Percentiles rank a stretch among this genome's conserved stretches.
phyloP scores from a whole-genome alignment of 140 eudicot genomes.

The Anethum foeniculum region DNA sequence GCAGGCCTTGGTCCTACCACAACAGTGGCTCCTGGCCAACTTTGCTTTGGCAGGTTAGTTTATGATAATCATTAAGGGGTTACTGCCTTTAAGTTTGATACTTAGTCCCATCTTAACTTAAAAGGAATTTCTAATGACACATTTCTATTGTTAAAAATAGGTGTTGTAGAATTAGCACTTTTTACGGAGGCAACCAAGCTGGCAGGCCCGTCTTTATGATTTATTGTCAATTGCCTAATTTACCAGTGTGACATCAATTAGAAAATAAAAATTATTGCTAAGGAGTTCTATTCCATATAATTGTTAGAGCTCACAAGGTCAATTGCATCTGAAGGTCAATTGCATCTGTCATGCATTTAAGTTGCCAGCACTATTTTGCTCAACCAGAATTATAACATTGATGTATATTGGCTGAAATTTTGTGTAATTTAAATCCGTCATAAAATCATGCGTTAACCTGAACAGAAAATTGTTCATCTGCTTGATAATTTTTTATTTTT shows the following conservation, averaged over 20 bases:
- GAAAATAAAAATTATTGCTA: neutral
- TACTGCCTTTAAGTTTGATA: neutral
- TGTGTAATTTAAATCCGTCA: neutral
- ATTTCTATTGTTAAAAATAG: neutral
- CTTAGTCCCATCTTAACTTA: neutral
- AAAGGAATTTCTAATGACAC: neutral
- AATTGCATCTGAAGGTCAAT: neutral
- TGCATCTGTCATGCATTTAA: neutral
- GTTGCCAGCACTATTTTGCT: neutral
- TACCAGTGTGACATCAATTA: neutral
- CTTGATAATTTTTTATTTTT: neutral
- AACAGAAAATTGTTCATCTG: neutral
- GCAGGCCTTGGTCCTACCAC: constrained; percentile 98
- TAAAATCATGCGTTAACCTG: neutral
- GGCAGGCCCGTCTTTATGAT: neutral
- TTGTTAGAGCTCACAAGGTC: neutral
- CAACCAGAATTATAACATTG: neutral
- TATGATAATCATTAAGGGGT: neutral
- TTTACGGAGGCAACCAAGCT: neutral
- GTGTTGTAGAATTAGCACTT: neutral
- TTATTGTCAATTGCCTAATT: neutral
- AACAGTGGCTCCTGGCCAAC: constrained; percentile 99
- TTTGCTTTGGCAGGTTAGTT: constrained; percentile 93
- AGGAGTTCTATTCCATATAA: neutral
- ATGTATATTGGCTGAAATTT: neutral